Conservation (phyloP, 164 flowering plant genomes). For the Buxus sempervirens region DNA sequence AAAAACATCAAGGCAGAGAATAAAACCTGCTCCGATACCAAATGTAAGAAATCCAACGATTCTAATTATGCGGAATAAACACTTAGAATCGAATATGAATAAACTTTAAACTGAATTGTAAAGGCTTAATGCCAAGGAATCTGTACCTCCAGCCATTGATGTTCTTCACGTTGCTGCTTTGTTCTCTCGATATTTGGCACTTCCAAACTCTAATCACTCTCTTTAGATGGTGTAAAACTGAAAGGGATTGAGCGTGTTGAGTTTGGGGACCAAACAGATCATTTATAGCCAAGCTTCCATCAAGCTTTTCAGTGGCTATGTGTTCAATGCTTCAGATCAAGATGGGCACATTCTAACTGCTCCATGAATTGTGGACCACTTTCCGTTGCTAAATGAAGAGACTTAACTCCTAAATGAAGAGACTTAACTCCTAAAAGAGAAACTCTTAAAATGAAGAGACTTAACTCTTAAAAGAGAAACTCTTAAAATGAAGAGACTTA, state of each 20-base stretch:
- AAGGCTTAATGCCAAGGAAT: not conserved
- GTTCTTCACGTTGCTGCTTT: not conserved
- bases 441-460: too few species aligned
- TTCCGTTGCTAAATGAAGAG: not conserved
- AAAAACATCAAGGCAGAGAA: not conserved
- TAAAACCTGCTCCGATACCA: not conserved
- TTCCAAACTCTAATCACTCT: constrained; percentile 5
- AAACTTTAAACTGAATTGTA: not conserved
- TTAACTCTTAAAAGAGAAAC: too few species aligned
- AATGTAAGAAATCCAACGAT: not conserved
- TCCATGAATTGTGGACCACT: not conserved
- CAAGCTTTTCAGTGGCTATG: constrained; percentile 2
- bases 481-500: too few species aligned
- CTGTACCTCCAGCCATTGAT: not conserved
- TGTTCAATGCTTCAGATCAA: not conserved
- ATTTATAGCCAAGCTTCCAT: constrained; percentile 2
- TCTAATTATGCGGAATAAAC: not conserved
- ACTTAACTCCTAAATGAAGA: too few species aligned
- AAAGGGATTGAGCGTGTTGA: not conserved
- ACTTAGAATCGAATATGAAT: not conserved
- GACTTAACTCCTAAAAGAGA: not conserved
- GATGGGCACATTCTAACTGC: not conserved
- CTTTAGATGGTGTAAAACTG: constrained; percentile 2
- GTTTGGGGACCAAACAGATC: constrained; percentile 3
- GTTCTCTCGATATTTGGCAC: not conserved